phyloP scores from a whole-genome alignment of 192 early-diverging fungal genomes.

The Gonapodya sp. region DNA sequence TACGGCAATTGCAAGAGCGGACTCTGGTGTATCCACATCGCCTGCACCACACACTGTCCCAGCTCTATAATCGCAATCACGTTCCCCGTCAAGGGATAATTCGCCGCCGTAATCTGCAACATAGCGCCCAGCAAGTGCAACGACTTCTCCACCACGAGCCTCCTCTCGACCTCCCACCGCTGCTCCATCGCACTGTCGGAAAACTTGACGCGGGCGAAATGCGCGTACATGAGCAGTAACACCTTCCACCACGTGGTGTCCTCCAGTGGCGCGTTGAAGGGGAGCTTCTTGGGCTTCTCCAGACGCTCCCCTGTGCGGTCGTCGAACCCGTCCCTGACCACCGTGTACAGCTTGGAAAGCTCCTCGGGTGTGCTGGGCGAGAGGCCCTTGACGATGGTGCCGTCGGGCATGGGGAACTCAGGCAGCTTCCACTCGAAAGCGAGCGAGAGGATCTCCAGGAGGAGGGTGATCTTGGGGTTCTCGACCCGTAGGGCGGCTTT shows the following conservation, averaged over 20 bases:
- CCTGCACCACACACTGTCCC: slow-evolving; percentile 84
- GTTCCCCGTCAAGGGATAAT: slow-evolving; percentile 66
- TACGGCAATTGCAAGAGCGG: slow-evolving; percentile 80
- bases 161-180: slow-evolving; percentile 25
- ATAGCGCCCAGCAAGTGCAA: slow-evolving; percentile 74
- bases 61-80: slow-evolving; percentile 69
- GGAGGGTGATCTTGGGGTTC: neutral
- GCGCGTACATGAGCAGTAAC: neutral
- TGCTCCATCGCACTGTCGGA: neutral
- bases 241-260: neutral
- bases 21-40: slow-evolving; percentile 63
- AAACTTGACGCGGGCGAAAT: neutral
- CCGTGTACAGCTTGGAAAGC: neutral
- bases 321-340: neutral
- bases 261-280: neutral
- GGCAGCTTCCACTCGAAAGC: neutral
- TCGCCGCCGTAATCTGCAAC: slow-evolving; percentile 74
- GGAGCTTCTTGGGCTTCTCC: slow-evolving; percentile 8
- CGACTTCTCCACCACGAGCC: slow-evolving; percentile 59
- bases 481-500: neutral
- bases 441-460: neutral
- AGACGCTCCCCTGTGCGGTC: neutral
- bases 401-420: neutral
- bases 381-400: neutral
- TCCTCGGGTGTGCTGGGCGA: neutral